Percentiles rank a stretch among this genome's conserved stretches.
Evolutionary conservation across 2,329 filamentous ascomycete genomes (phyloP).

Genomic region (Pseudogymnoascus sp.): DNA sequence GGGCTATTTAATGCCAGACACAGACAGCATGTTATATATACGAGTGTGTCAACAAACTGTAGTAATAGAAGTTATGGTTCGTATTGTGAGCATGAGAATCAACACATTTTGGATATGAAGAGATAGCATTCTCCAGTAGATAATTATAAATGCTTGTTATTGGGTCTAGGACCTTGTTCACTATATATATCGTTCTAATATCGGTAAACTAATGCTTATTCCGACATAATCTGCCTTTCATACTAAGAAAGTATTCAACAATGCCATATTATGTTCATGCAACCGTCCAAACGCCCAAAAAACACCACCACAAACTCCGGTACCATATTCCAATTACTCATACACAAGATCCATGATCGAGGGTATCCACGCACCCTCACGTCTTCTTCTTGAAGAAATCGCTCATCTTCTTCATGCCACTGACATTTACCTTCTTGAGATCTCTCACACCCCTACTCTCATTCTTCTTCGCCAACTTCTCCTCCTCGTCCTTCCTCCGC

Average conservation of each 20-base stretch:
- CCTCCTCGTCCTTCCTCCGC: conserved; percentile 78
- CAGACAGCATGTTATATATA: background rate
- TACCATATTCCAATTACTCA: background rate
- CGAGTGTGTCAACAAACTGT: background rate
- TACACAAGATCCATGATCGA: background rate
- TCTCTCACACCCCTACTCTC: conserved; percentile 70
- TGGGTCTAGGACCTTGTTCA: background rate
- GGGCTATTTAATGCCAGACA: background rate
- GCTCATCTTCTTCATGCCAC: conserved; percentile 95
- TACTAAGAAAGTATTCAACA: background rate
- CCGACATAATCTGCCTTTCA: background rate
- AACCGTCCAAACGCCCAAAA: background rate
- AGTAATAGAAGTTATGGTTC: background rate
- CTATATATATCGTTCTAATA: background rate
- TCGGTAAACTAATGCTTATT: background rate
- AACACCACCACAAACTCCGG: background rate
- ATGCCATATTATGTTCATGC: background rate
- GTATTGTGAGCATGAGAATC: background rate
- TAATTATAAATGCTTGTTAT: background rate
- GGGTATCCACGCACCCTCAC: background rate
- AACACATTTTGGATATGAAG: background rate
- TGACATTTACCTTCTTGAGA: conserved; percentile 81
- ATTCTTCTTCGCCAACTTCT: conserved; percentile 68
- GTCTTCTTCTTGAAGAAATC: conserved; percentile 73
- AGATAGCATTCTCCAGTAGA: background rate